Conservation (phyloP, 2,329 filamentous ascomycete genomes). For the Ceratocystis colombiana region DNA sequence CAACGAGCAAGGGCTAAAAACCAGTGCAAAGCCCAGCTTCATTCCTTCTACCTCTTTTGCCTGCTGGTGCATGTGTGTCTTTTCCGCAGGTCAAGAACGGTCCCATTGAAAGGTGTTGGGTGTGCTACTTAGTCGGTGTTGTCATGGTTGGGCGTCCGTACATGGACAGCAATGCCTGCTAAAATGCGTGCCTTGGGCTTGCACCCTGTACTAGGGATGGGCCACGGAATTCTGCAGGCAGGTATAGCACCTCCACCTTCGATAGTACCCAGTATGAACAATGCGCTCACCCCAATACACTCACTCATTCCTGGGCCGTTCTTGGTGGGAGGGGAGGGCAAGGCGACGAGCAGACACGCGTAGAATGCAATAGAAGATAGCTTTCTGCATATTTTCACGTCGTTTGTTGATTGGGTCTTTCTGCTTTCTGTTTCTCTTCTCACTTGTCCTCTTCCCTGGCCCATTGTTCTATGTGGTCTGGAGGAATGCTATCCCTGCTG, state of each 20-base stretch:
- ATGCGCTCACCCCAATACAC: background rate
- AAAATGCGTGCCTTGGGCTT: background rate
- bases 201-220: constrained; percentile 4
- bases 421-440: background rate
- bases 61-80: too few species aligned
- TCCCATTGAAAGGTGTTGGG: background rate
- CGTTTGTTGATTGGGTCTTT: background rate
- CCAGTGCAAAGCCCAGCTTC: background rate
- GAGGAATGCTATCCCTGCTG: constrained; percentile 10
- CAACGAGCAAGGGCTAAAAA: background rate
- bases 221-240: background rate
- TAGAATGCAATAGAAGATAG: background rate
- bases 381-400: background rate
- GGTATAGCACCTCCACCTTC: background rate
- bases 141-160: constrained; percentile 7
- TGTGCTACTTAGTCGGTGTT: background rate
- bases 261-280: background rate
- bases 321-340: background rate
- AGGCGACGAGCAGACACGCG: background rate
- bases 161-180: background rate
- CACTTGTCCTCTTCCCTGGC: background rate
- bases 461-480: background rate
- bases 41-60: constrained; percentile 1
- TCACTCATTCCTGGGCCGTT: background rate
- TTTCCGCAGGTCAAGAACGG: background rate